These are phyloP conservation scores for Penicillium sp. DNA, from an alignment of 2,329 filamentous ascomycete genomes.

Conservation along the genomic window DNA sequence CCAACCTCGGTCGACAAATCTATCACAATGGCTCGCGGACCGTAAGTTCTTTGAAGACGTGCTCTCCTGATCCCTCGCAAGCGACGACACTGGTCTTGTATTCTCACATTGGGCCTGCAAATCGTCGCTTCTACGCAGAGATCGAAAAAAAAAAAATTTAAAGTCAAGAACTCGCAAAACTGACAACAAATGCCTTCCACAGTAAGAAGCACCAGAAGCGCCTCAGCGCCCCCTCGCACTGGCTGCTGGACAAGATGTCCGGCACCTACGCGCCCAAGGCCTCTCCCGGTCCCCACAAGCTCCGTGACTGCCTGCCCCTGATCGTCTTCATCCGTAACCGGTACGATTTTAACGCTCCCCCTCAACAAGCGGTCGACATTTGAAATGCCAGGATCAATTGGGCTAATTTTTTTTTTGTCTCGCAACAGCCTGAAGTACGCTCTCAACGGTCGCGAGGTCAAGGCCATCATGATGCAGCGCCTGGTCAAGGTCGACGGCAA, in stretches of 20 bases:
- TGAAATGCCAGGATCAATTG: neutral
- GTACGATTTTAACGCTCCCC: slow-evolving; percentile 41
- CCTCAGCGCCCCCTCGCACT: slow-evolving; percentile 97
- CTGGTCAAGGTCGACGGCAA: slow-evolving; percentile 99
- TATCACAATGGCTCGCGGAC: slow-evolving; percentile 60
- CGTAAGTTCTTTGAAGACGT: slow-evolving; percentile 52
- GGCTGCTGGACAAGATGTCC: slow-evolving; percentile 99
- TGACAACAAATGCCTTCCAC: slow-evolving; percentile 40
- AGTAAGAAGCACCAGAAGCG: slow-evolving; percentile 99
- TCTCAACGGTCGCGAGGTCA: slow-evolving; percentile 96
- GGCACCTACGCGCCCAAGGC: slow-evolving; percentile 75
- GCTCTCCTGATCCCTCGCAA: slow-evolving; percentile 5
- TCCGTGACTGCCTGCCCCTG: slow-evolving; percentile 96
- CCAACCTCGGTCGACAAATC: slow-evolving; percentile 45
- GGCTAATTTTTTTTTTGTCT: slow-evolving; percentile 21
- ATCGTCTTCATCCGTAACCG: slow-evolving; percentile 94
- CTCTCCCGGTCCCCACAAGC: slow-evolving; percentile 94
- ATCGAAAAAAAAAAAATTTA: slow-evolving; percentile 18
- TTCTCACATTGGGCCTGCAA: slow-evolving; percentile 6
- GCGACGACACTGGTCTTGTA: slow-evolving; percentile 6
- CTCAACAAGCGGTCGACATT: neutral
- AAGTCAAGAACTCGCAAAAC: slow-evolving; percentile 19
- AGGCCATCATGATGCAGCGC: slow-evolving; percentile 98
- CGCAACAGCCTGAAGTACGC: slow-evolving; percentile 94
- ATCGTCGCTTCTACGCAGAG: slow-evolving; percentile 11